phyloP scores from a whole-genome alignment of 2,329 filamentous ascomycete species.

The Fusarium dlaminii region DNA sequence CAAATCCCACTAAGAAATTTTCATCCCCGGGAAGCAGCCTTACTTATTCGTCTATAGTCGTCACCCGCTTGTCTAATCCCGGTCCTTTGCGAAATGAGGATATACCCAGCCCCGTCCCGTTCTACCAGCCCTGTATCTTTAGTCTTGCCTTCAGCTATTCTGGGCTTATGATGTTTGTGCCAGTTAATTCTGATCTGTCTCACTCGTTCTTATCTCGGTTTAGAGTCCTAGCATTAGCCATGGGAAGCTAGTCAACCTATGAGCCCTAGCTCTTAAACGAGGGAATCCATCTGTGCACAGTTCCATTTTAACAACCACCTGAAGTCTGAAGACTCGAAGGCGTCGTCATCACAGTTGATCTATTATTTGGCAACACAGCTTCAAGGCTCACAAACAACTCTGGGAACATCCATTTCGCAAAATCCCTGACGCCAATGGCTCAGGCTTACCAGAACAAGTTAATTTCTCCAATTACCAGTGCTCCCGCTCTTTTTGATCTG shows the following conservation, averaged over 20 bases:
- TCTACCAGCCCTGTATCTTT: slow-evolving; percentile 18
- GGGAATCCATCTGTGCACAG: not conserved
- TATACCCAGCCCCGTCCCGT: slow-evolving; percentile 27
- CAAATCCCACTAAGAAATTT: slow-evolving; percentile 11
- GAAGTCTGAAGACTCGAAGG: slow-evolving; percentile 1
- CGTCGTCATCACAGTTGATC: not conserved
- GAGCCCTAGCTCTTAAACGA: slow-evolving; percentile 12
- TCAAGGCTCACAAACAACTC: slow-evolving; percentile 5
- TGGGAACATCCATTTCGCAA: slow-evolving; percentile 8
- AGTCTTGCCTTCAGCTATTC: not conserved
- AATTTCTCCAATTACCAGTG: slow-evolving; percentile 9
- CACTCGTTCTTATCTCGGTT: slow-evolving; percentile 7
- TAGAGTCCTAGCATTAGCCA: slow-evolving; percentile 26
- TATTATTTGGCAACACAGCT: not conserved
- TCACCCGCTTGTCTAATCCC: slow-evolving; percentile 28
- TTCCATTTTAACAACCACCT: slow-evolving; percentile 19
- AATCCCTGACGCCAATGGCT: slow-evolving; percentile 8
- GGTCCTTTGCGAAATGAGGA: slow-evolving; percentile 41
- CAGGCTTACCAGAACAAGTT: slow-evolving; percentile 13
- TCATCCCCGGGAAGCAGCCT: slow-evolving; percentile 14
- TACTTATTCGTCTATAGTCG: not conserved
- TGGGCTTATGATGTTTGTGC: slow-evolving; percentile 11
- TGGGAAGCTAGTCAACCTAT: slow-evolving; percentile 7
- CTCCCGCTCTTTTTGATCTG: slow-evolving; percentile 25
- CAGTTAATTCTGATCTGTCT: slow-evolving; percentile 29